These are phyloP conservation scores for Chlorella vulgaris DNA, from an alignment of 139 green algal species.

Conservation along the genomic window DNA sequence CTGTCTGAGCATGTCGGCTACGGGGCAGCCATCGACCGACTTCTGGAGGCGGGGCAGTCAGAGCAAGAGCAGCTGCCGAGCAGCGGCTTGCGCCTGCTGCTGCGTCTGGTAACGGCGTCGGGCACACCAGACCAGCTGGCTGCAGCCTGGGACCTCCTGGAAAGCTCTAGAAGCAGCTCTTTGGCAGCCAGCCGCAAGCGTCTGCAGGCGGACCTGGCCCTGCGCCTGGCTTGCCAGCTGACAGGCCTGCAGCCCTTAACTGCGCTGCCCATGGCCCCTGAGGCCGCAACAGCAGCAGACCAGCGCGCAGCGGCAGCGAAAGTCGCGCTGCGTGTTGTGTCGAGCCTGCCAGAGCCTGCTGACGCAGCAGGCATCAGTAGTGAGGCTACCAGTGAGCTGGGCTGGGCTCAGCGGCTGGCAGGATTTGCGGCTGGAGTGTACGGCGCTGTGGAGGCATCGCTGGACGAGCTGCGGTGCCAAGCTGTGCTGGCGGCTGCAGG, in stretches of 20 bases:
- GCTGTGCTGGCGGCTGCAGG: neutral
- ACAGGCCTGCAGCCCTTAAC: slow-evolving; percentile 11
- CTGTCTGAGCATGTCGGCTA: slow-evolving; percentile 12
- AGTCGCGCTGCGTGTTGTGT: neutral
- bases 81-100: slow-evolving; percentile 2
- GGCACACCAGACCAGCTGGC: neutral
- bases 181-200: neutral
- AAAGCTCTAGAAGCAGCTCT: neutral
- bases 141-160: neutral
- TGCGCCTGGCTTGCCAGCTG: slow-evolving; percentile 7
- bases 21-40: neutral
- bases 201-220: neutral
- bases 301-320: neutral
- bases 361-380: too few relatives aligned
- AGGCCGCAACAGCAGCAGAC: too few relatives aligned
- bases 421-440: neutral
- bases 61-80: neutral
- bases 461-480: slow-evolving; percentile 17
- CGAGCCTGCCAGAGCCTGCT: too few relatives aligned
- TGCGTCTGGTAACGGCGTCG: neutral
- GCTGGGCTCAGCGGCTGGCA: neutral
- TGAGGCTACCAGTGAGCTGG: neutral
- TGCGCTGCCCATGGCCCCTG: neutral
- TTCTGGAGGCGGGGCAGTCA: neutral
- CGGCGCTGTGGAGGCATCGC: neutral